These are phyloP conservation scores for Auricularia auricula-judae DNA, from an alignment of 768 basidiomycete genomes.

Conservation along the genomic window DNA sequence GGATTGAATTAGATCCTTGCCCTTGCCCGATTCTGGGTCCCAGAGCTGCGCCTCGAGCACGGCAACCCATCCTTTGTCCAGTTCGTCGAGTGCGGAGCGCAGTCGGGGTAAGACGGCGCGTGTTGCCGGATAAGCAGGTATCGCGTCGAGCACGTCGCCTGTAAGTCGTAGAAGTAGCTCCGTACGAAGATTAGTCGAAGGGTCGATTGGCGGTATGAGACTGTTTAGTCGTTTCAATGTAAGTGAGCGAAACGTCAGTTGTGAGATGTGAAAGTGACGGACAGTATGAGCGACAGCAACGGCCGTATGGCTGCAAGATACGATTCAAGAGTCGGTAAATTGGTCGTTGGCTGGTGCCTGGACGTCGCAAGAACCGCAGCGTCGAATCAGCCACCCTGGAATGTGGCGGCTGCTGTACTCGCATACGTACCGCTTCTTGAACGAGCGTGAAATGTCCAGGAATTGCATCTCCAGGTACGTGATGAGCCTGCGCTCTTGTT, in stretches of 20 bases:
- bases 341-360: slow-evolving; percentile 34
- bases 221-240: neutral
- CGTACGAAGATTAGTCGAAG: slow-evolving; percentile 55
- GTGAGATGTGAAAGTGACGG: neutral
- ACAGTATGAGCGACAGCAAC: slow-evolving; percentile 48
- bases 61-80: slow-evolving; percentile 65
- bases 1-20: slow-evolving; percentile 29
- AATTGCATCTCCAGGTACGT: slow-evolving; percentile 57
- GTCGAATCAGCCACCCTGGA: neutral
- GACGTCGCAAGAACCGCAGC: too few species aligned
- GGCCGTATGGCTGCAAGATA: slow-evolving; percentile 50
- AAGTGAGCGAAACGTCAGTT: neutral
- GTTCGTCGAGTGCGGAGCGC: slow-evolving; percentile 57
- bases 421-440: slow-evolving; percentile 60
- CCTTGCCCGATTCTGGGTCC: slow-evolving; percentile 38
- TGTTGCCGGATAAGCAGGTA: slow-evolving; percentile 49
- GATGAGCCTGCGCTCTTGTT: slow-evolving; percentile 54
- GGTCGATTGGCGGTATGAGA: slow-evolving; percentile 64
- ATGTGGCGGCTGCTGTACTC: neutral
- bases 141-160: slow-evolving; percentile 47
- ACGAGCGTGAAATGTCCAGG: slow-evolving; percentile 53
- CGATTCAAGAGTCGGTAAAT: slow-evolving; percentile 41
- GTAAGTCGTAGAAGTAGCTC: slow-evolving; percentile 63
- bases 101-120: slow-evolving; percentile 36
- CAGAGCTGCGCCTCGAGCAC: slow-evolving; percentile 56